These are phyloP conservation scores for Flaveria trinervia DNA, from an alignment of 129 eudicot species.

Conservation along the genomic window DNA sequence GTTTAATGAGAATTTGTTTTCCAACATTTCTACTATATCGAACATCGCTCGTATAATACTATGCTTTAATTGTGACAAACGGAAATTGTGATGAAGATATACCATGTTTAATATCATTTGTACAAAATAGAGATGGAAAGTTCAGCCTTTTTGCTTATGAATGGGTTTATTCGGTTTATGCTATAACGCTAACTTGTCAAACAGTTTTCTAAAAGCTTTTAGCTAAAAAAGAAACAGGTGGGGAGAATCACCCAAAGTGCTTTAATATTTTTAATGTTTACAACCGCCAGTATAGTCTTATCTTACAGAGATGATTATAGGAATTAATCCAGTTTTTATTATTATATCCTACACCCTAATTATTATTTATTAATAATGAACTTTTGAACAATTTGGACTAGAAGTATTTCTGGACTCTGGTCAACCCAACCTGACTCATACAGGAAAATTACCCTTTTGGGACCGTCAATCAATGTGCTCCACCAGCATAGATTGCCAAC, in stretches of 20 bases:
- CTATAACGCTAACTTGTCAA: not conserved
- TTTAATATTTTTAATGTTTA: not conserved
- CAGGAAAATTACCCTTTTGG: not conserved
- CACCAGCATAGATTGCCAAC: not conserved
- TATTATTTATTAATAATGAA: not conserved
- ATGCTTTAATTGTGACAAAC: not conserved
- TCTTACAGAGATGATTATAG: not conserved
- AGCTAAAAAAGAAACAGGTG: not conserved
- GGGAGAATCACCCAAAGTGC: not conserved
- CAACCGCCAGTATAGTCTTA: not conserved
- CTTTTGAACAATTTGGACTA: not conserved
- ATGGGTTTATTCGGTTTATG: not conserved
- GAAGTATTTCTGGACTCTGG: not conserved
- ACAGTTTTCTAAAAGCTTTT: not conserved
- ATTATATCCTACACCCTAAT: not conserved
- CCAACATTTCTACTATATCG: not conserved
- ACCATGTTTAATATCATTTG: not conserved
- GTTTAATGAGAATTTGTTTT: not conserved
- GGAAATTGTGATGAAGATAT: not conserved
- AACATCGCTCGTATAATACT: not conserved
- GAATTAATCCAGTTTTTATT: not conserved
- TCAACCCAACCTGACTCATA: not conserved
- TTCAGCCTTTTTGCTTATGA: not conserved
- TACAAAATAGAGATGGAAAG: not conserved
- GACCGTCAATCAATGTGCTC: not conserved